Evolutionary conservation across 495 filamentous ascomycete genomes (phyloP), one percentile per base, ranked within the genome.

Genomic region (Aspergillus indologenus): DNA sequence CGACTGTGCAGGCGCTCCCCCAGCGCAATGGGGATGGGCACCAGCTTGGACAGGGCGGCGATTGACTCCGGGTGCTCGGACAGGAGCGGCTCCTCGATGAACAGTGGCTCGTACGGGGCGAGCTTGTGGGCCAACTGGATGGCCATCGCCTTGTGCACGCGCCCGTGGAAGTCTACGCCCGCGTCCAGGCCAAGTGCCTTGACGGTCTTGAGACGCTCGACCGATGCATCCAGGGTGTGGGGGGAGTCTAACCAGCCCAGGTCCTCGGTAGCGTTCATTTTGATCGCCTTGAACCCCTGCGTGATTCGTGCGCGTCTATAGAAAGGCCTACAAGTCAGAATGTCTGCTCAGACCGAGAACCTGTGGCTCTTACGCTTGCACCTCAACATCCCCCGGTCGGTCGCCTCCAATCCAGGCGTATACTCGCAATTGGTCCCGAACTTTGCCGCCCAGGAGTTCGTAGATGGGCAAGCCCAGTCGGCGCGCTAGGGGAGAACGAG

Each of bases 381-480:
- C 67, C 60, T 82, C 79, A 3, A 91, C 82, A 61, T 90, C 88
- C 21, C 70, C 61, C 6, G 89, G 89, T 5, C 87, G 76, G 61
- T 91, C 89, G 9, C 89, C 89, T n/a, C 89, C 89, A 62, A 91
- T 91, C 89, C 88, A 91, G 15, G 86, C 83, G 66, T 92, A 92
- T 6, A 91, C 87, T 55, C 79, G 81, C n/a, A 90, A 64, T 66
- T 86, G 87, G 62, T 87, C 73, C 24, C 89, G 76, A 34, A 91
- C 83, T 62, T 87, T 87, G 17, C 89, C 89, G 17, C 89, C 89
- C 0, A 92, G 77, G 2, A 92, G 75, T 58, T 89, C 81, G 61
- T 88, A 83, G 26, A 91, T 78, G 2, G 89, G 87, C 3, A 90
- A 83, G 18, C 79, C 77, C 6, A 90, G 72, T 62, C 69, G 72